Evolutionary conservation across 129 eudicot genomes (phyloP), one percentile per base, ranked within the genome.

Genomic region (Chrysanthemum lavandulifolium): DNA sequence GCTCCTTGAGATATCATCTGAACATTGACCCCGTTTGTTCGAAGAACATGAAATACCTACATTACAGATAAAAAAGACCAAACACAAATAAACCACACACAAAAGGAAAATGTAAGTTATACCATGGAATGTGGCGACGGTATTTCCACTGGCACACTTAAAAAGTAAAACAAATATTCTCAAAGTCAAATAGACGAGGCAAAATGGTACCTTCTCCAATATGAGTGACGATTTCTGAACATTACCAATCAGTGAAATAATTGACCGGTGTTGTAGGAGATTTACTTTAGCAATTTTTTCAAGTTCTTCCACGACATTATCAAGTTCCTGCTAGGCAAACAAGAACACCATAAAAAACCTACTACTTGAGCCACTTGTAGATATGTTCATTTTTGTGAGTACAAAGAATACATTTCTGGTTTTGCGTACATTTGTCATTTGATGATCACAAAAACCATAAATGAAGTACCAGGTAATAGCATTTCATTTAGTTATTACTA

Each of bases 1-100:
- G 99, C 99, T 61, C 99, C 99, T 83, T 95, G 99, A 51, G 99
- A 95, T 75, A 95, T 95, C 99, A 95, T 95, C 73, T 95, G 99
- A 76, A 95, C 97, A 67, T 91, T 95, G 67, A 90, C 91, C 43
- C 91, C 89, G 47, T 85, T 88, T 33, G 79, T 69, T 40, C 69
- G 97, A 82, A 95, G 88, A 59, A 95, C 96, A 65, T 79, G 84
- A 77, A 95, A 95, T 16, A 83, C 99, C 99, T 90, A 84, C 71
- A 12, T 65, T 61, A 27, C 55, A 60, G 18, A 49, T 65, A 48
- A 61, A 47, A 69, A 29, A 54, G 6, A 49, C 15, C 64, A 45
- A 51, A 80, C 10, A 29, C 13, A 54, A n/a, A 29, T 47, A 58
- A 27, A 60, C 60, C 71, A 65, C 61, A 53, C 27, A 60, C 14